Conservation (phyloP, 2,329 filamentous ascomycete genomes). For the Daldinia eschscholtzii region DNA sequence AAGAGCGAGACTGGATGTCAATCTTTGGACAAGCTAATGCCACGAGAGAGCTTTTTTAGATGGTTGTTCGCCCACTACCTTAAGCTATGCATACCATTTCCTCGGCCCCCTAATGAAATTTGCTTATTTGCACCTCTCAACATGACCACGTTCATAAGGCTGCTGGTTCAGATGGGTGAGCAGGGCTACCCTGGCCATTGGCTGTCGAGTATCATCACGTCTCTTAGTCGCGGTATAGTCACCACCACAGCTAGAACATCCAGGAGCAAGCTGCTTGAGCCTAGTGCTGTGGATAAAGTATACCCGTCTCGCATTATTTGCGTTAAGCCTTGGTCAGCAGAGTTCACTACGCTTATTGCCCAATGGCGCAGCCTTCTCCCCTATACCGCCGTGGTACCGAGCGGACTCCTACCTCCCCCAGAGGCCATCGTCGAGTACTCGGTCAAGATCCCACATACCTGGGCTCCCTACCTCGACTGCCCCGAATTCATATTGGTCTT, state of each 20-base stretch:
- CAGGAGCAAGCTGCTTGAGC: conserved; percentile 8
- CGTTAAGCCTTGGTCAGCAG: conserved; percentile 34
- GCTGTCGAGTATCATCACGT: conserved; percentile 34
- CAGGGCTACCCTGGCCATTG: conserved; percentile 40
- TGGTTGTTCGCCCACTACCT: conserved; percentile 41
- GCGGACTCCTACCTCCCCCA: conserved; percentile 22
- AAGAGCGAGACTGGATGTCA: not conserved
- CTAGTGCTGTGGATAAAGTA: conserved; percentile 15
- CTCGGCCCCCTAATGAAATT: not conserved
- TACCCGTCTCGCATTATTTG: conserved; percentile 28
- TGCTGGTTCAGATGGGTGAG: conserved; percentile 29
- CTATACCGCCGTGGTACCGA: conserved; percentile 21
- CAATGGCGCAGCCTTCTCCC: conserved; percentile 32
- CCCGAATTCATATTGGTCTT: conserved; percentile 40
- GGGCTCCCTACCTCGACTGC: not conserved
- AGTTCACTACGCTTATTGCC: conserved; percentile 37
- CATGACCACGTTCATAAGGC: conserved; percentile 31
- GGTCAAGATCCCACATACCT: conserved; percentile 15
- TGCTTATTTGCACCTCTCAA: conserved; percentile 33
- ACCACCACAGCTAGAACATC: conserved; percentile 35
- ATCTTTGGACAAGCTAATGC: conserved; percentile 28
- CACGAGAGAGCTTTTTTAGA: conserved; percentile 17
- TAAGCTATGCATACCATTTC: conserved; percentile 39
- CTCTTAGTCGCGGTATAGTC: conserved; percentile 24
- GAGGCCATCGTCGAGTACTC: conserved; percentile 33